Conservation (phyloP, 202 grass and related monocot genomes). For the Setaria italica region DNA sequence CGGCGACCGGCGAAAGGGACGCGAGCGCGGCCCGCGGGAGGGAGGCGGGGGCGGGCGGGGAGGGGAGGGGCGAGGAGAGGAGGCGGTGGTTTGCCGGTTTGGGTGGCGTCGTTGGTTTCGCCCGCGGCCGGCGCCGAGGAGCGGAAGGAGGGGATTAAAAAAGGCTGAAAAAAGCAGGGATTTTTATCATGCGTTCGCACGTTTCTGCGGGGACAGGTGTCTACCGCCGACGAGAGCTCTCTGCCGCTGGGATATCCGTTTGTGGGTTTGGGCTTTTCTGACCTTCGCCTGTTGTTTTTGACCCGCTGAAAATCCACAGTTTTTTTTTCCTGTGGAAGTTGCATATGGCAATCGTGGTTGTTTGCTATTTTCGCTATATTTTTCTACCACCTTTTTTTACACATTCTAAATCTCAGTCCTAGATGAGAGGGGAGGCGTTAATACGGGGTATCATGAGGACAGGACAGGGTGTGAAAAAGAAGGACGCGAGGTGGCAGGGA, state of each 20-base stretch:
- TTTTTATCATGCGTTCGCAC: conserved; percentile 33
- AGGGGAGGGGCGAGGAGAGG: background rate
- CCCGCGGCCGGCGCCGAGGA: conserved; percentile 33
- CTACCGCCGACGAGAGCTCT: background rate
- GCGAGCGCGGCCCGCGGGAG: background rate
- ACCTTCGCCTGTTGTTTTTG: background rate
- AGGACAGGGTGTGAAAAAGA: no score
- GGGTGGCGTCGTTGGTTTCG: conserved; percentile 55
- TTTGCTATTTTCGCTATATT: no score
- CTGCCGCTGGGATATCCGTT: background rate
- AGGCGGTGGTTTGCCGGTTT: conserved; percentile 28
- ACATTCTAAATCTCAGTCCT: no score
- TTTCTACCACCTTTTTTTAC: no score
- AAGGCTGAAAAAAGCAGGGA: conserved; percentile 14
- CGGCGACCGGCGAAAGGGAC: conserved; percentile 7
- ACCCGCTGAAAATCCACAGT: background rate
- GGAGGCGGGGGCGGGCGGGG: background rate
- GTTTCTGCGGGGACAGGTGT: background rate
- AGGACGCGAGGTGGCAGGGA: no score
- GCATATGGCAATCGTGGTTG: no score
- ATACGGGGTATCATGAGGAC: no score
- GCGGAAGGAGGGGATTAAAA: background rate
- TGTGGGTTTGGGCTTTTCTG: background rate
- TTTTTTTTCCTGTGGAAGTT: background rate
- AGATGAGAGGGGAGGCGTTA: no score